Evolutionary conservation across 2,329 filamentous ascomycete genomes (phyloP), one percentile per base, ranked within the genome.

Genomic region (Colletotrichum sp.): DNA sequence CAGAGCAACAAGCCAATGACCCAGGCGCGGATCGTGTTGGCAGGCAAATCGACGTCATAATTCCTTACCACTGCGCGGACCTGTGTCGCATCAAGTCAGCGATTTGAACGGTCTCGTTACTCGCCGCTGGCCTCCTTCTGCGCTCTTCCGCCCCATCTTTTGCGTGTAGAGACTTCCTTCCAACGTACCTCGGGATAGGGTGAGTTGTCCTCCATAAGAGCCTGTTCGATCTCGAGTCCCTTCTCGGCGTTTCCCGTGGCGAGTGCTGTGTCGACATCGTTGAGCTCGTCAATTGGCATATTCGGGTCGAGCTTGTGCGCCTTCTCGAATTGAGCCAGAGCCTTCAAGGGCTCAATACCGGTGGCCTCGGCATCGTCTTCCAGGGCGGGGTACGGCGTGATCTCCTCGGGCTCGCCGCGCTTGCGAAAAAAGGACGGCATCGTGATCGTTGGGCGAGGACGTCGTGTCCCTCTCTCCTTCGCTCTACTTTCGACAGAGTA

Each of bases 61-160:
- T 93, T 93, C 74, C 89, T 85, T 21, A 93, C 91, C 21, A 92
- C 90, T 31, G 91, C 89, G 77, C 91, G 90, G 69, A 93, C 91
- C 84, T 92, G 84, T 29, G 43, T 47, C 66, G 68, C 51, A 68
- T 55, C 36, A 36, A 51, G 72, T 74, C 47, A 74, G 72, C 69
- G 16, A 63, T 57, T 31, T 66, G 68, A 61, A 70, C 62, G 21
- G 29, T 8, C 31, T 27, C 38, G 11, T 27, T 24, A 6, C 36
- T 33, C n/a, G 29, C 16, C 5, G 16, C 47, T 24, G 27, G 33
- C 18, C 18, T 36, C 27, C 21, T 15, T 16, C 34, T 15, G 15
- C 33, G 18, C 27, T n/a, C 18, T 15, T 31, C n/a, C 43, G 47
- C n/a, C 36, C 54, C 21, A 9, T 59, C 21, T 64, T 29, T 13